Evolutionary conservation across 2,329 filamentous ascomycete species (phyloP), one percentile per base, ranked within the genome.

Genomic region (Trichoderma brevicompactum): DNA sequence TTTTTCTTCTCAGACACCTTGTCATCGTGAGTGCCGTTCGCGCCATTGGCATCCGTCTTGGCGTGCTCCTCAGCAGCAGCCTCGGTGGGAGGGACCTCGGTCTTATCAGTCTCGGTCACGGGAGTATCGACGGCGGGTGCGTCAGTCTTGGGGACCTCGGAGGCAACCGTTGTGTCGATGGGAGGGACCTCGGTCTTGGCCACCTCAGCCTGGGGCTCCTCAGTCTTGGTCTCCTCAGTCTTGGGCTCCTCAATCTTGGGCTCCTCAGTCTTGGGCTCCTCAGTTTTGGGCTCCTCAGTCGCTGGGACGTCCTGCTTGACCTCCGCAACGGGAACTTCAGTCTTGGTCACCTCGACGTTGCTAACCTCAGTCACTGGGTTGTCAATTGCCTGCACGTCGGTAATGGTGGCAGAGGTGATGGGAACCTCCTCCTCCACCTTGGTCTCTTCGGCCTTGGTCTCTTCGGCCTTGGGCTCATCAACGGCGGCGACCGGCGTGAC

Each of bases 1-100:
- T 87, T 88, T 82, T 88, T 90, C 79, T 86, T 87, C 65, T 70
- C 65, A 28, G 70, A 43, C 23, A 65, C 50, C 68, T 69, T 71
- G 59, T 66, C 58, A 6, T 38, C 49, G 19, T 67, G 56, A 41
- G 61, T n/a, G 15, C 46, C 52, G 19, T 70, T 70, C 9, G 73
- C 44, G 7, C 69, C 70, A 50, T 72, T 72, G 44, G 67, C 64
- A 41, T 54, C 71, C 36, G 68, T 66, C 50, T 68, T 70, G 49
- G 69, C 46, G 19, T 66, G 64, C 17, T 69, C 68, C 19, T 66
- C 63, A 17, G 66, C 63, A 13, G 67, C 4, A 12, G 62, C 44
- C 2, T 65, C 62, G 36, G 40, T 41, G 1, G 59, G 59, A n/a
- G 67, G 41, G n/a, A 65, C 59, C 54, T 67, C 69, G 2, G 69